These are phyloP conservation scores for Phytophthora constricta DNA, from an alignment of 352 stramenopile genomes.

Conservation along the genomic window DNA sequence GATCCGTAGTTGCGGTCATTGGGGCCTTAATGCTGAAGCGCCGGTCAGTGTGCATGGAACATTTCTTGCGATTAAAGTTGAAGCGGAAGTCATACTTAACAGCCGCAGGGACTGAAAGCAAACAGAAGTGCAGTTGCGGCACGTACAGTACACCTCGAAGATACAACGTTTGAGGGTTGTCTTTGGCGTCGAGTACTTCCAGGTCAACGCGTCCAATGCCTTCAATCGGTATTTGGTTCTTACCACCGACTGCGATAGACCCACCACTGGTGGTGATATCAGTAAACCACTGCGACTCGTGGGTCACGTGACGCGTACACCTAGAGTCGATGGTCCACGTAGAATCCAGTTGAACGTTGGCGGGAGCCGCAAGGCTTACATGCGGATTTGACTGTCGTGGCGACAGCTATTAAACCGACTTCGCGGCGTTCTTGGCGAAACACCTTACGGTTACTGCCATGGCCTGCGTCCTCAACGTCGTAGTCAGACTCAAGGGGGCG, in stretches of 20 bases:
- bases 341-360: not conserved
- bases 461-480: not conserved
- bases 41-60: slow-evolving; percentile 18
- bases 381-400: slow-evolving; percentile 3
- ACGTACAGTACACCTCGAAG: slow-evolving; percentile 11
- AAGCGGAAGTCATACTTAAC: slow-evolving; percentile 17
- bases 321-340: slow-evolving; percentile 20
- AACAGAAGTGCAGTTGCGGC: slow-evolving; percentile 6
- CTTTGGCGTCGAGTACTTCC: slow-evolving; percentile 23
- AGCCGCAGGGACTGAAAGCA: slow-evolving; percentile 3
- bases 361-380: not conserved
- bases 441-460: not conserved
- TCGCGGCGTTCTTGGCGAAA: slow-evolving; percentile 7
- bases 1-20: not conserved
- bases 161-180: slow-evolving; percentile 9
- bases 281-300: slow-evolving; percentile 18
- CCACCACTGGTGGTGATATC: slow-evolving; percentile 3
- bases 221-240: slow-evolving; percentile 4
- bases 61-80: slow-evolving; percentile 7
- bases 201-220: slow-evolving; percentile 20
- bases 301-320: slow-evolving; percentile 20
- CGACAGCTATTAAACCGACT: slow-evolving; percentile 3
- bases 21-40: slow-evolving; percentile 12
- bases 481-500: not conserved
- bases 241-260: slow-evolving; percentile 20